Evolutionary conservation across 108 stramenopile genomes (phyloP).

Genomic region (Pseudonitzschia multiseries): DNA sequence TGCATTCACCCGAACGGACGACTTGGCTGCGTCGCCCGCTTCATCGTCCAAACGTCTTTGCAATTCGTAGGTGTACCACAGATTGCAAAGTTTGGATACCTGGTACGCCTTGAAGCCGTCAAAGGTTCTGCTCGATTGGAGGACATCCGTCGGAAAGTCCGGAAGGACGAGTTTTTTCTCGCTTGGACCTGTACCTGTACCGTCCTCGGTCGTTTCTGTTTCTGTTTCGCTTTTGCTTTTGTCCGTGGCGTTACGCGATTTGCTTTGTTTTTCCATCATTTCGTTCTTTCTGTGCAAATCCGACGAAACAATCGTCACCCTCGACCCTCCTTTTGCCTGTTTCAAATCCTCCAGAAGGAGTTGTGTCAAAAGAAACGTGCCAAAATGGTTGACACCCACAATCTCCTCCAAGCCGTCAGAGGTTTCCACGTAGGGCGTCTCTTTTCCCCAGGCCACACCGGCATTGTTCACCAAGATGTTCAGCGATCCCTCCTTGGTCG

Average conservation of each 20-base stretch:
- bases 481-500: slow-evolving; percentile 11
- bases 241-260: not conserved
- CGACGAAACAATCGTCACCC: slow-evolving; percentile 12
- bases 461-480: slow-evolving; percentile 67
- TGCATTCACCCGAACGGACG: slow-evolving; percentile 10
- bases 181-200: not conserved
- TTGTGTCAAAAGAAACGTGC: slow-evolving; percentile 60
- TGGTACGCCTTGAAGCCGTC: slow-evolving; percentile 16
- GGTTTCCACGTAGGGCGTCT: slow-evolving; percentile 24
- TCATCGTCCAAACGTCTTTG: slow-evolving; percentile 16
- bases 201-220: not conserved
- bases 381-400: slow-evolving; percentile 63
- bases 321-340: not conserved
- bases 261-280: not conserved
- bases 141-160: slow-evolving; percentile 5
- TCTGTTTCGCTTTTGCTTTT: no score
- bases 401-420: slow-evolving; percentile 36
- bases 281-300: slow-evolving; percentile 5
- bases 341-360: slow-evolving; percentile 33
- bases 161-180: slow-evolving; percentile 15
- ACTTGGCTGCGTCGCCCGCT: not conserved
- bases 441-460: slow-evolving; percentile 40
- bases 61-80: slow-evolving; percentile 19
- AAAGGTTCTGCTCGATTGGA: not conserved
- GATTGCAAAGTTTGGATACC: slow-evolving; percentile 14